phyloP scores from a whole-genome alignment of 495 filamentous ascomycete genomes.

The Penicillium robsamsonii region DNA sequence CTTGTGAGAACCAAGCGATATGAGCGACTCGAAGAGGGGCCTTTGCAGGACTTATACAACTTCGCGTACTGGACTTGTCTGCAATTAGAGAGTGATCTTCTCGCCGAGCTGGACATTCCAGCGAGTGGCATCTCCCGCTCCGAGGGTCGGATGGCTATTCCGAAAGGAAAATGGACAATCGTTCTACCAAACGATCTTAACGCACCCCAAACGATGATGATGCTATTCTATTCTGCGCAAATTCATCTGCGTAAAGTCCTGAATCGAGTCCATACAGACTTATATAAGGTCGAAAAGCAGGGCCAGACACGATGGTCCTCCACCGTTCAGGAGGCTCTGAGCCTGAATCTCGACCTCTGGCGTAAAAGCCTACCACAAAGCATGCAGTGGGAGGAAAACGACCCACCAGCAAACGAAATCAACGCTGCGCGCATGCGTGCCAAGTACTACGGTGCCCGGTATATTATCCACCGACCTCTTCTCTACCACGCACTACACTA shows the following conservation, averaged over 20 bases:
- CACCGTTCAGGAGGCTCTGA: slow-evolving; percentile 38
- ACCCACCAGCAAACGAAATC: slow-evolving; percentile 70
- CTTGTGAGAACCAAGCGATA: slow-evolving; percentile 63
- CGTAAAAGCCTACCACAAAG: slow-evolving; percentile 41
- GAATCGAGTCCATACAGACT: slow-evolving; percentile 76
- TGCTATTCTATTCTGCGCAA: slow-evolving; percentile 82
- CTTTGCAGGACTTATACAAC: slow-evolving; percentile 53
- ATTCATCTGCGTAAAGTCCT: slow-evolving; percentile 81
- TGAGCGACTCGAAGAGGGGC: slow-evolving; percentile 27
- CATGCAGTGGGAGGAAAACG: slow-evolving; percentile 65
- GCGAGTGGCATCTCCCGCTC: slow-evolving; percentile 73
- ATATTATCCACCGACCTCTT: slow-evolving; percentile 85
- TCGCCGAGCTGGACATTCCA: slow-evolving; percentile 83
- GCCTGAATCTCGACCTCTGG: slow-evolving; percentile 52
- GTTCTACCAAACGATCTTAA: slow-evolving; percentile 34
- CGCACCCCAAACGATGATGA: slow-evolving; percentile 46
- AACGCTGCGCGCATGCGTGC: slow-evolving; percentile 81
- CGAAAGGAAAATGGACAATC: slow-evolving; percentile 43
- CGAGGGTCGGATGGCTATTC: slow-evolving; percentile 66
- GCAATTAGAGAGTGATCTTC: slow-evolving; percentile 92
- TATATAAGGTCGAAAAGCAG: slow-evolving; percentile 64
- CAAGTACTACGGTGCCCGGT: slow-evolving; percentile 90
- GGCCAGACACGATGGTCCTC: slow-evolving; percentile 32
- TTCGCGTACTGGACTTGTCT: slow-evolving; percentile 93
- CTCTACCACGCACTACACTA: slow-evolving; percentile 63